These are phyloP conservation scores for Aspergillus fumigatus DNA, from an alignment of 2,329 filamentous ascomycete species.

Conservation along the genomic window DNA sequence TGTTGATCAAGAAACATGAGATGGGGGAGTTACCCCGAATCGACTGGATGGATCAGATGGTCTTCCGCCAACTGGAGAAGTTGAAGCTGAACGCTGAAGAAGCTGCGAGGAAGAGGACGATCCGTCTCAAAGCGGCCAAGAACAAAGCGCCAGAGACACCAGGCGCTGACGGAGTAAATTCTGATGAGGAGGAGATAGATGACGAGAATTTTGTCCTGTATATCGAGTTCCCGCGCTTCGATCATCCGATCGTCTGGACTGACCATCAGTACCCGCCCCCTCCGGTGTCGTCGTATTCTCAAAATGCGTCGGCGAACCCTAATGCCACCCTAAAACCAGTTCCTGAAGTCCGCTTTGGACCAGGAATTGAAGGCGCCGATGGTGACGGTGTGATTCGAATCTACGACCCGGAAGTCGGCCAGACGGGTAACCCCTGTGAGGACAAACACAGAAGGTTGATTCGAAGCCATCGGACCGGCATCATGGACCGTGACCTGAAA, in stretches of 20 bases:
- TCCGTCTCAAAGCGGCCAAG: constrained; percentile 32
- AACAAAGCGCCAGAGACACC: constrained; percentile 25
- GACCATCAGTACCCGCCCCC: constrained; percentile 89
- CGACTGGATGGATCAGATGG: constrained; percentile 92
- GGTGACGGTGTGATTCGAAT: constrained; percentile 65
- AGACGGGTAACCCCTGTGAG: constrained; percentile 87
- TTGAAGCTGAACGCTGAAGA: constrained; percentile 61
- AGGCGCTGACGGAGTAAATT: constrained; percentile 38
- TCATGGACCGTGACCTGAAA: constrained; percentile 89
- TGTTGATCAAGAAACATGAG: constrained; percentile 93
- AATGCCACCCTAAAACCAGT: constrained; percentile 72
- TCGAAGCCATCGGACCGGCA: constrained; percentile 87
- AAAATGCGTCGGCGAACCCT: constrained; percentile 59
- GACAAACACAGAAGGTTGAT: constrained; percentile 90
- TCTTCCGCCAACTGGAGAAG: constrained; percentile 86
- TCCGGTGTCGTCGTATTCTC: constrained; percentile 70
- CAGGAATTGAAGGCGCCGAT: constrained; percentile 71
- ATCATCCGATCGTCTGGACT: constrained; percentile 91
- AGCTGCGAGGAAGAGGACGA: constrained; percentile 55
- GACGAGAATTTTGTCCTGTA: constrained; percentile 75
- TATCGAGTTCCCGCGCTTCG: constrained; percentile 88
- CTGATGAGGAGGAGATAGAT: constrained; percentile 40
- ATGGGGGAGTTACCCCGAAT: constrained; percentile 93
- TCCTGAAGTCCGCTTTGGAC: constrained; percentile 84
- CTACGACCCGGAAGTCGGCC: constrained; percentile 89